Conservation (phyloP, 805 yeast species). For the Wickerhamomyces mucosus region DNA sequence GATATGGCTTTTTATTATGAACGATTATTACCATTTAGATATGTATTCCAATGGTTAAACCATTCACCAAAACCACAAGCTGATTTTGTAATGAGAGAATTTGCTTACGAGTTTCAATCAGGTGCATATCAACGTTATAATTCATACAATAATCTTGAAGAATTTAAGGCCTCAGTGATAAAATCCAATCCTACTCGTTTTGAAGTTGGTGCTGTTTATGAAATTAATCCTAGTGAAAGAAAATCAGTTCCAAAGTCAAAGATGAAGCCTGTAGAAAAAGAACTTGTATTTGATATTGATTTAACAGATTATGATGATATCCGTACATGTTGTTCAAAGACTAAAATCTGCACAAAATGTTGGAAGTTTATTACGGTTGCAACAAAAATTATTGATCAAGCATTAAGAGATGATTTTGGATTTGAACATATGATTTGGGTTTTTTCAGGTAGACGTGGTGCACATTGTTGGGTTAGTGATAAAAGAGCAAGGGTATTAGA, state of each 20-base stretch:
- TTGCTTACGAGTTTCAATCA: constrained; percentile 81
- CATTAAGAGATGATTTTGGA: constrained; percentile 83
- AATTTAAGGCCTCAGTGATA: constrained; percentile 70
- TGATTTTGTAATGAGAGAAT: constrained; percentile 83
- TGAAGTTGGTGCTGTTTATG: constrained; percentile 89
- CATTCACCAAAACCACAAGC: constrained; percentile 69
- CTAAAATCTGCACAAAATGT: constrained; percentile 78
- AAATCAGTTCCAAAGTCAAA: constrained; percentile 67
- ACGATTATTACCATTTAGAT: constrained; percentile 63
- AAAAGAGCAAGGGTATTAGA: constrained; percentile 63
- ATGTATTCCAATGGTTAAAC: constrained; percentile 80
- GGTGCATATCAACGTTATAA: constrained; percentile 90
- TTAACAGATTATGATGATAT: constrained; percentile 92
- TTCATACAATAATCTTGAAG: constrained; percentile 57
- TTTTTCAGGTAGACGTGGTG: constrained; percentile 97
- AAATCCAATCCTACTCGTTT: constrained; percentile 78
- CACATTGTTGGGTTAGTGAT: constrained; percentile 97
- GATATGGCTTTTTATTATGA: constrained; percentile 71
- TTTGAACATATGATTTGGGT: constrained; percentile 86
- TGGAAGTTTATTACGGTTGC: constrained; percentile 92
- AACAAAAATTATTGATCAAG: constrained; percentile 58
- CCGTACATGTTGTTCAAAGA: constrained; percentile 87
- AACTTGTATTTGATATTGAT: constrained; percentile 93
- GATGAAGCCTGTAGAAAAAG: constrained; percentile 76
- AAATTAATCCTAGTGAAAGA: constrained; percentile 79